phyloP scores from a whole-genome alignment of 2,329 filamentous ascomycete genomes.

The Pseudohalonectria lignicola region DNA sequence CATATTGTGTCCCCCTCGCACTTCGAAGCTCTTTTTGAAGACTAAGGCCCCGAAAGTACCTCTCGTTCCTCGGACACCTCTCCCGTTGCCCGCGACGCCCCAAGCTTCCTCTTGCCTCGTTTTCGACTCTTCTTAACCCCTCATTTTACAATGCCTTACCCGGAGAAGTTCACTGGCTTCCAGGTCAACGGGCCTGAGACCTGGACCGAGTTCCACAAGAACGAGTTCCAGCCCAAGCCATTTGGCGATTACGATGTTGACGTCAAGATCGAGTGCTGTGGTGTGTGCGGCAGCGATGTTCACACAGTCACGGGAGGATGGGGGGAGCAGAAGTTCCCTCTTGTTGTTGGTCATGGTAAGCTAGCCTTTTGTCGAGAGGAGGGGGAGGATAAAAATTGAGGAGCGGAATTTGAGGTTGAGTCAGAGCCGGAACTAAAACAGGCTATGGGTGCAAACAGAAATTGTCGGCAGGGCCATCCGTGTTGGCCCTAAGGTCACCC shows the following conservation, averaged over 20 bases:
- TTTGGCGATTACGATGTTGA: slow-evolving; percentile 84
- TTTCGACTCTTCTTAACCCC: not conserved
- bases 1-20: too few species aligned
- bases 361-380: slow-evolving; percentile 4
- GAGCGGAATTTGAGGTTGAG: not conserved
- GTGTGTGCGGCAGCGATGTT: slow-evolving; percentile 62
- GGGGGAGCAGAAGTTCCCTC: slow-evolving; percentile 50
- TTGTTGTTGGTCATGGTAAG: slow-evolving; percentile 56
- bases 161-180: slow-evolving; percentile 51
- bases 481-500: slow-evolving; percentile 53
- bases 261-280: slow-evolving; percentile 74
- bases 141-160: slow-evolving; percentile 35
- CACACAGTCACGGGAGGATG: slow-evolving; percentile 62
- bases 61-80: not conserved
- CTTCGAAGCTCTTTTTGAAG: not conserved
- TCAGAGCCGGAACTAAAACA: not conserved
- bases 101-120: not conserved
- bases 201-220: slow-evolving; percentile 54
- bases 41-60: not conserved
- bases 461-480: slow-evolving; percentile 59
- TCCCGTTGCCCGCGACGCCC: not conserved
- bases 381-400: not conserved
- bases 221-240: slow-evolving; percentile 71
- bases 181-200: slow-evolving; percentile 42
- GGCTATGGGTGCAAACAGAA: slow-evolving; percentile 27